Evolutionary conservation across 2,329 filamentous ascomycete genomes (phyloP).

Genomic region (Sporothrix brunneoviolacea): DNA sequence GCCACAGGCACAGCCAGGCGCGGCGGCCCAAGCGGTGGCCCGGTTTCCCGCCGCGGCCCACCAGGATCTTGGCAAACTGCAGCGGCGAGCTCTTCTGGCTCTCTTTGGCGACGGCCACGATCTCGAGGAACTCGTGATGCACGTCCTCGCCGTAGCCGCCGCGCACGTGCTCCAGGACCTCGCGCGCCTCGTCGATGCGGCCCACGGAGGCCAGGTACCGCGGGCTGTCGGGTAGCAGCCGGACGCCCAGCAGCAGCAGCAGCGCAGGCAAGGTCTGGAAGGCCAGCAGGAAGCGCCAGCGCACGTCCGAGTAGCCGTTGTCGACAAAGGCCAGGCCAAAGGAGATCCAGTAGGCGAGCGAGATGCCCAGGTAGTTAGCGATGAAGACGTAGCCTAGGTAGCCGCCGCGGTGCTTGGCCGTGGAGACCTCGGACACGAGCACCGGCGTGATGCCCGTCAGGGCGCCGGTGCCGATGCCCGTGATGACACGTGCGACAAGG

Average conservation of each 20-base stretch:
- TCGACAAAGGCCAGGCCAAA: conserved; percentile 26
- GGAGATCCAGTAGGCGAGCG: conserved; percentile 33
- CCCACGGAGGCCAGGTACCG: conserved; percentile 25
- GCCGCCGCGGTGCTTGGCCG: conserved; percentile 39
- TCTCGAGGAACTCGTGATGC: conserved; percentile 33
- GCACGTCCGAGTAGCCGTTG: conserved; percentile 25
- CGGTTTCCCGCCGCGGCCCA: conserved; percentile 27
- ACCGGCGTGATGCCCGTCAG: conserved; percentile 44
- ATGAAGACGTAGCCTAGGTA: conserved; percentile 44
- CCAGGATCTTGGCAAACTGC: conserved; percentile 32
- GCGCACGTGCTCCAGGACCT: conserved; percentile 26
- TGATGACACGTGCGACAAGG: conserved; percentile 41
- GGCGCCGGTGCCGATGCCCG: conserved; percentile 46
- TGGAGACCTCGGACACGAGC: conserved; percentile 41
- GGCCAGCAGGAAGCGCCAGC: conserved; percentile 32
- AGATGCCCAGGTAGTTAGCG: conserved; percentile 46
- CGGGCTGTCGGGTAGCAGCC: conserved; percentile 39
- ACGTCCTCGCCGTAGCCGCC: conserved; percentile 29
- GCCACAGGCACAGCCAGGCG: conserved; percentile 32
- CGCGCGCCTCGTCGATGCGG: conserved; percentile 25
- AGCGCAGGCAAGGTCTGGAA: conserved; percentile 38
- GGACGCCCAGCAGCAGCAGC: conserved; percentile 31
- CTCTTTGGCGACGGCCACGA: conserved; percentile 34
- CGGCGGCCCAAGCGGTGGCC: conserved; percentile 34
- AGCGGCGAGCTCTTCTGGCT: conserved; percentile 31